Percentiles rank a stretch among this genome's conserved stretches.
Evolutionary conservation across 73 alveolate species (phyloP).

Genomic region (Tetrahymena borealis): DNA sequence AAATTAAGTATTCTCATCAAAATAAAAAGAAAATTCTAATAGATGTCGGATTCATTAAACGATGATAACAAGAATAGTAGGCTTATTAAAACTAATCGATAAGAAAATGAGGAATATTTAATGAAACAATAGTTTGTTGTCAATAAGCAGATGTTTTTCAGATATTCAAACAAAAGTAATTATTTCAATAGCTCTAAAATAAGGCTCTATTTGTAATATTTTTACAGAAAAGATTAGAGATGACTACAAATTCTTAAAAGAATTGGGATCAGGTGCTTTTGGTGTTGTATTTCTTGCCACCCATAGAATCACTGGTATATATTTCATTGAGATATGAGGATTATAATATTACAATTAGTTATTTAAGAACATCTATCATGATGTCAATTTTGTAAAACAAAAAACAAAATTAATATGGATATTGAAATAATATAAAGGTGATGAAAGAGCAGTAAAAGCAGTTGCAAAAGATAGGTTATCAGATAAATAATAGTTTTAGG

Average conservation of each 20-base stretch:
- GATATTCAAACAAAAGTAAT: background rate
- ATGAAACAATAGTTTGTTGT: background rate
- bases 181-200: background rate
- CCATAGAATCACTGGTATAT: conserved; percentile 48
- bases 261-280: conserved; percentile 73
- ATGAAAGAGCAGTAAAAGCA: conserved; percentile 58
- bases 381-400: background rate
- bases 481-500: conserved; percentile 53
- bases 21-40: too few species aligned
- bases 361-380: background rate
- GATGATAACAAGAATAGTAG: background rate
- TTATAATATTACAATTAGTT: background rate
- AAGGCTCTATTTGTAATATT: background rate
- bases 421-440: conserved; percentile 13
- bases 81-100: background rate
- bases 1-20: too few species aligned
- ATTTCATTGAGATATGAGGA: background rate
- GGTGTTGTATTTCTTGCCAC: conserved; percentile 58
- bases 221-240: conserved; percentile 44
- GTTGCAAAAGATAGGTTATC: conserved; percentile 53
- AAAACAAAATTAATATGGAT: too few species aligned
- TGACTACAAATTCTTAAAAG: conserved; percentile 46
- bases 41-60: background rate
- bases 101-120: background rate
- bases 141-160: background rate